Percentiles rank a stretch among this genome's conserved stretches.
Conservation (phyloP, 2,329 filamentous ascomycete species). For the Akanthomyces uredinophilus region DNA sequence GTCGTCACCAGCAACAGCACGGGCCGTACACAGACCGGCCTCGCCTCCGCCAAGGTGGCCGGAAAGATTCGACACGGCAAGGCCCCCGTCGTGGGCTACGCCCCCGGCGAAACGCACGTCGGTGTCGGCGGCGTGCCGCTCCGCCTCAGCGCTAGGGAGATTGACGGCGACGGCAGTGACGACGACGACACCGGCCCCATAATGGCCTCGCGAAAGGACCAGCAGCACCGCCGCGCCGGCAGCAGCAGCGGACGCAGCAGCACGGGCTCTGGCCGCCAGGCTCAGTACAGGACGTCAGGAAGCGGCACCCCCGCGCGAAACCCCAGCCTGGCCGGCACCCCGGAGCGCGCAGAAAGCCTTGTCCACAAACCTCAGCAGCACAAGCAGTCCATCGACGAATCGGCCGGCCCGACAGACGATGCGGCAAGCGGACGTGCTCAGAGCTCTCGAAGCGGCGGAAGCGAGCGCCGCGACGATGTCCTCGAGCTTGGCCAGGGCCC, state of each 20-base stretch:
- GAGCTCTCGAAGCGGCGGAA: slow-evolving; percentile 52
- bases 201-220: slow-evolving; percentile 37
- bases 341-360: slow-evolving; percentile 50
- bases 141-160: slow-evolving; percentile 89
- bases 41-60: slow-evolving; percentile 60
- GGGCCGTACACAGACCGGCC: slow-evolving; percentile 57
- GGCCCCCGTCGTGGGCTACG: slow-evolving; percentile 71
- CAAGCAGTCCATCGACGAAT: slow-evolving; percentile 29
- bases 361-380: slow-evolving; percentile 27
- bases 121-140: slow-evolving; percentile 78
- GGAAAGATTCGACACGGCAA: slow-evolving; percentile 88
- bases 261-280: slow-evolving; percentile 48
- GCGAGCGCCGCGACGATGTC: slow-evolving; percentile 57
- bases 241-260: slow-evolving; percentile 74
- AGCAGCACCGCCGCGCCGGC: slow-evolving; percentile 57
- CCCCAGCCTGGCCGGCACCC: slow-evolving; percentile 52
- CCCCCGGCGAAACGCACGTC: slow-evolving; percentile 69
- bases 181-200: slow-evolving; percentile 54
- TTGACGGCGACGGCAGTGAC: slow-evolving; percentile 81
- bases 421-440: slow-evolving; percentile 42
- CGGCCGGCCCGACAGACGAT: slow-evolving; percentile 30
- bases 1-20: slow-evolving; percentile 56
- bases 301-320: slow-evolving; percentile 34
- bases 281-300: slow-evolving; percentile 47
- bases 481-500: slow-evolving; percentile 47